Conservation (phyloP, 2,329 filamentous ascomycete genomes). For the Aspergillus sp. region DNA sequence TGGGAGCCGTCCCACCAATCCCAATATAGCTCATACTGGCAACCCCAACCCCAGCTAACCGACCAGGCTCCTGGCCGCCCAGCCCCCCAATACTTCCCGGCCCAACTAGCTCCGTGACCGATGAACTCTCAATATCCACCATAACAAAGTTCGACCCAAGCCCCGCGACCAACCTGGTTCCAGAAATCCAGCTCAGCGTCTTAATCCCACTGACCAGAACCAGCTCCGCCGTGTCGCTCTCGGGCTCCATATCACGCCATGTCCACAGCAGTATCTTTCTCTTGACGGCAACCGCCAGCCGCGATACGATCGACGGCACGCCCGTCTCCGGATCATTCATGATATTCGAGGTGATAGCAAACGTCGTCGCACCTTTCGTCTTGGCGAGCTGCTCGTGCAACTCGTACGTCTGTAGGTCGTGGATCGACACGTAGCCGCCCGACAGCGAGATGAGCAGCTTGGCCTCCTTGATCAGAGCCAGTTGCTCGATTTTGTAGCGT, state of each 20-base stretch:
- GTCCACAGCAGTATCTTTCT: slow-evolving; percentile 82
- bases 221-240: slow-evolving; percentile 64
- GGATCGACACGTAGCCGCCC: slow-evolving; percentile 78
- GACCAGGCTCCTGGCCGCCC: slow-evolving; percentile 56
- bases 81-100: slow-evolving; percentile 62
- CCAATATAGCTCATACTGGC: slow-evolving; percentile 96
- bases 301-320: slow-evolving; percentile 86
- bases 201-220: slow-evolving; percentile 75
- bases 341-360: slow-evolving; percentile 92
- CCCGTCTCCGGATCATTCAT: slow-evolving; percentile 79
- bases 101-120: slow-evolving; percentile 69
- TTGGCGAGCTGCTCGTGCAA: slow-evolving; percentile 70
- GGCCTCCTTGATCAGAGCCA: slow-evolving; percentile 91
- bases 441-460: slow-evolving; percentile 85
- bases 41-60: slow-evolving; percentile 74
- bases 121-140: slow-evolving; percentile 69
- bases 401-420: slow-evolving; percentile 79
- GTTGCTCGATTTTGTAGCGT: slow-evolving; percentile 78
- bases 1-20: slow-evolving; percentile 82
- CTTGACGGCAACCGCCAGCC: slow-evolving; percentile 88
- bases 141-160: slow-evolving; percentile 88
- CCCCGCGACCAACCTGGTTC: slow-evolving; percentile 77
- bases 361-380: slow-evolving; percentile 81
- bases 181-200: slow-evolving; percentile 82
- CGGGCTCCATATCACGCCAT: slow-evolving; percentile 91